Base-by-base conservation (phyloP, 2,329 filamentous ascomycete genomes). In the Talaromyces sp. region DNA sequence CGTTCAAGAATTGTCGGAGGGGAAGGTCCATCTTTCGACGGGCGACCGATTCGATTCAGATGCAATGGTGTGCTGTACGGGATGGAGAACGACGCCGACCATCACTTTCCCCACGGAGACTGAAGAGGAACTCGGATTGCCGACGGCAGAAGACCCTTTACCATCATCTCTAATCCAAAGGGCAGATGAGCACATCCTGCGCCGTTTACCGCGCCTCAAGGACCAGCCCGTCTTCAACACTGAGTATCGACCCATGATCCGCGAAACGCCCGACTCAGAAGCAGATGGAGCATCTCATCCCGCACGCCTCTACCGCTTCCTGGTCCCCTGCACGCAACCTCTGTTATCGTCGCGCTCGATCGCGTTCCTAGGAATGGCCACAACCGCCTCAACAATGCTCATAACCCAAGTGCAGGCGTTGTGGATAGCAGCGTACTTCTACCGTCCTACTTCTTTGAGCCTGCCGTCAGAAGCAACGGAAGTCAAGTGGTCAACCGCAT, bases 391-490 rank as follows among this genome's bases (percentile, higher is more conserved):
- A 66, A 83, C 79, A 39, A 68, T 75, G 1, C 67, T 80, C 31
- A 68, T 80, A 3, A 75, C 81, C 6, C 80, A 83, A 60, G 67
- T 79, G 2, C 79, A 82, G 59, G 83, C 83, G 0, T 76, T 89
- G 2, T 90, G 87, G 87, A 80, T 88, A 33, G 79, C 81, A 0
- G 87, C 89, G 0, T 91, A 86, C 70, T 83, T 93, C 28, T 79
- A 82, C 50, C 50, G 37, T 31, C 50, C 50, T 1, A 18, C 11
- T 5, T 12, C 14, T 3, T 7, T 54, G 18, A 14, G 4, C 12
- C 18, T 54, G 8, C 50, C 50, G 21, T 37, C 58, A 33, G 50
- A 37, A 35, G 21, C 9, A 21, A 21, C n/a, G 2, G 18, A 16
- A 8, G 11, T 54, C 8, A 8, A 54, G 16, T 79, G 77, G 68